Evolutionary conservation across 768 basidiomycete genomes (phyloP).

Genomic region (Candolleomyces efflorescens): DNA sequence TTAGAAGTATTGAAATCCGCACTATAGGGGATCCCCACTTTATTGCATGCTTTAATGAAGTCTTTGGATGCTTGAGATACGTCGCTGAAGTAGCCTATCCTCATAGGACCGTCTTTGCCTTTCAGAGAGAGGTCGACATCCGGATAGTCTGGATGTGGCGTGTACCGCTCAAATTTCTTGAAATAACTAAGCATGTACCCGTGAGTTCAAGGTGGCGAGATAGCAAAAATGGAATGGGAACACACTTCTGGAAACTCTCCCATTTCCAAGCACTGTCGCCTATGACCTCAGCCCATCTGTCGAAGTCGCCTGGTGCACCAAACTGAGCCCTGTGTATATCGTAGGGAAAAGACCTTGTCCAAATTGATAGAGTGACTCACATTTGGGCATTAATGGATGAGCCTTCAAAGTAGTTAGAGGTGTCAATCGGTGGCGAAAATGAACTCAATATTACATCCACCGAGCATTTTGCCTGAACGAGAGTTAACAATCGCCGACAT

Average conservation of each 20-base stretch:
- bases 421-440: neutral
- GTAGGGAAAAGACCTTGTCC: neutral
- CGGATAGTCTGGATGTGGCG: constrained; percentile 41
- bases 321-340: constrained; percentile 48
- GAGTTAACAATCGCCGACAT: neutral
- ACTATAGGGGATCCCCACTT: constrained; percentile 46
- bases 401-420: constrained; percentile 27
- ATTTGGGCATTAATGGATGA: constrained; percentile 63
- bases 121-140: constrained; percentile 40
- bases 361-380: constrained; percentile 15
- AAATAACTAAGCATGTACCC: constrained; percentile 47
- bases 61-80: constrained; percentile 32
- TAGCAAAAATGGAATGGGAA: neutral
- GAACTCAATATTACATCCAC: constrained; percentile 50
- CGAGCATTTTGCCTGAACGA: constrained; percentile 55
- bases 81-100: constrained; percentile 47
- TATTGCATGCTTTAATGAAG: constrained; percentile 50
- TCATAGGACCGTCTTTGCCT: constrained; percentile 48
- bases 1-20: constrained; percentile 53
- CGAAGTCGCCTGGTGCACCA: constrained; percentile 64
- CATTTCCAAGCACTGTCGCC: constrained; percentile 60
- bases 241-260: constrained; percentile 47
- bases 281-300: constrained; percentile 55
- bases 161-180: constrained; percentile 57
- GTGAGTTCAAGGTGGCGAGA: neutral